Conservation (phyloP, 1,139 yeast species). For the Zygoascus meyerae region DNA sequence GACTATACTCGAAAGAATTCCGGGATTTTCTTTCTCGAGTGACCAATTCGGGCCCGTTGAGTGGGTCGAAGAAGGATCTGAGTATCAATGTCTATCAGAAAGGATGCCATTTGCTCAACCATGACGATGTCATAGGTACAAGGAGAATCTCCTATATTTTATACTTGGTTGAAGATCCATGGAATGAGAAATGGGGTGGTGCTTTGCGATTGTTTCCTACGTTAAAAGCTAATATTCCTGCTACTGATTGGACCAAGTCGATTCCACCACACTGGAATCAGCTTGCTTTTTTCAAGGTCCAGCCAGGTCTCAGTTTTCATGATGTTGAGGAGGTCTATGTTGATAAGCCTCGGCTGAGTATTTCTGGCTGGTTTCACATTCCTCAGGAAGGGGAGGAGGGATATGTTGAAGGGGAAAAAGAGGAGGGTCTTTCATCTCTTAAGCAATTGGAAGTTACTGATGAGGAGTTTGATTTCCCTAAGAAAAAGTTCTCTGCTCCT, state of each 20-base stretch:
- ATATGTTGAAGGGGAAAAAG: constrained; percentile 67
- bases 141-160: constrained; percentile 88
- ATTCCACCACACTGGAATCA: constrained; percentile 93
- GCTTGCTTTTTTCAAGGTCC: constrained; percentile 90
- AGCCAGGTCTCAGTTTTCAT: constrained; percentile 94
- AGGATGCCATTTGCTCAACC: constrained; percentile 91
- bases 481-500: constrained; percentile 25
- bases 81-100: constrained; percentile 85
- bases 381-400: constrained; percentile 93
- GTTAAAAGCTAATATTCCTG: constrained; percentile 83
- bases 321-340: constrained; percentile 96
- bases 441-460: constrained; percentile 61
- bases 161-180: constrained; percentile 48
- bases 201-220: constrained; percentile 83
- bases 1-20: constrained; percentile 79
- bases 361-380: constrained; percentile 98
- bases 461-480: constrained; percentile 80
- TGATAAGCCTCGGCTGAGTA: constrained; percentile 81
- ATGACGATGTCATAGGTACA: constrained; percentile 96
- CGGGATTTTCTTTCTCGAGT: constrained; percentile 75
- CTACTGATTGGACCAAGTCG: constrained; percentile 62
- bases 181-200: constrained; percentile 92
- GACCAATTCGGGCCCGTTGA: constrained; percentile 83
- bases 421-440: constrained; percentile 67
- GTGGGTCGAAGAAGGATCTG: constrained; percentile 88